A percentile compares a stretch with the other conserved stretches of the same genome.
Conservation (phyloP, 306 rosid genomes). For the Vigna unguiculata region DNA sequence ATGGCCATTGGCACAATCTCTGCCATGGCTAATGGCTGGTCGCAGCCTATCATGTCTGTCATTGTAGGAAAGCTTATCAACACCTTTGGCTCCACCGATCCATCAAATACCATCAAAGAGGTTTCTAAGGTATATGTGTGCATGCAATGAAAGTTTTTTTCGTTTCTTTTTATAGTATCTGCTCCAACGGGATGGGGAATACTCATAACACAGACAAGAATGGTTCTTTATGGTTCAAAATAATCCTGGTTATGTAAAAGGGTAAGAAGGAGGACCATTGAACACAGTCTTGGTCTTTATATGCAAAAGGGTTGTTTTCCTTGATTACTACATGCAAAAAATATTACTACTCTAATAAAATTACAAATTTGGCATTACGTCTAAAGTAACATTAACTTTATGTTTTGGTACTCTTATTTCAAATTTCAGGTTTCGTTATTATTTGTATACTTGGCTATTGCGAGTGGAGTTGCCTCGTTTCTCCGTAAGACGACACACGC, state of each 20-base stretch:
- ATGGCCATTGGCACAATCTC: constrained; percentile 66
- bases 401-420: not conserved
- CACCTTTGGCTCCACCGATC: constrained; percentile 60
- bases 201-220: too few species aligned
- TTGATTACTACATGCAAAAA: not conserved
- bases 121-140: constrained; percentile 63
- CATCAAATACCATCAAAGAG: constrained; percentile 33
- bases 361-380: not conserved
- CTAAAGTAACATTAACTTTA: not conserved
- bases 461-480: constrained; percentile 65
- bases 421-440: constrained; percentile 61
- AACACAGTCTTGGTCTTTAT: too few species aligned
- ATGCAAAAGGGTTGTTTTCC: too few species aligned
- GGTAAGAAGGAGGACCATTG: too few species aligned
- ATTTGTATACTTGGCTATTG: constrained; percentile 74
- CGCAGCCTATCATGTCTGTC: constrained; percentile 77
- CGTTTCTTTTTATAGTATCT: too few species aligned
- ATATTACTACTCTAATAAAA: not conserved
- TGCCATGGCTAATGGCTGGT: constrained; percentile 62
- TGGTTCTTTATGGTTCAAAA: too few species aligned
- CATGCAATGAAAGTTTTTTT: not conserved
- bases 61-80: constrained; percentile 67
- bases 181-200: too few species aligned
- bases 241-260: too few species aligned
- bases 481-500: constrained; percentile 66